Conservation (phyloP, 2,329 filamentous ascomycete genomes). For the Aspergillus costaricaensis region DNA sequence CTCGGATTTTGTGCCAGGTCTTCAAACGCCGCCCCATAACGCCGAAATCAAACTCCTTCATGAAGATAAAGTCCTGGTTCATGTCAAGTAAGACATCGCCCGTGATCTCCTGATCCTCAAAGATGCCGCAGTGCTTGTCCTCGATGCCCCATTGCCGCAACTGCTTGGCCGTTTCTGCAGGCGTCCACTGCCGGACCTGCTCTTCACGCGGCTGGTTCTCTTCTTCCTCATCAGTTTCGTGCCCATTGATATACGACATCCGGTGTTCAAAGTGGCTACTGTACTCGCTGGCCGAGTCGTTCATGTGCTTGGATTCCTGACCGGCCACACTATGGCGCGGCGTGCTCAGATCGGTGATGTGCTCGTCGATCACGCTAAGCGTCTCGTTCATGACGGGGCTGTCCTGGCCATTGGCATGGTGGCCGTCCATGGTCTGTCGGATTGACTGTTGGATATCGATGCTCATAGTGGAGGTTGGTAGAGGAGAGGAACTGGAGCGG, state of each 20-base stretch:
- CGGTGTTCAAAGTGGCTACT: slow-evolving; percentile 75
- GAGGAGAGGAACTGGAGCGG: slow-evolving; percentile 39
- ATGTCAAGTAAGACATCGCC: slow-evolving; percentile 91
- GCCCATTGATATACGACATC: slow-evolving; percentile 87
- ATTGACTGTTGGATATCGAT: slow-evolving; percentile 48
- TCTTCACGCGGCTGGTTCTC: slow-evolving; percentile 66
- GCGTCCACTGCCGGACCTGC: slow-evolving; percentile 78
- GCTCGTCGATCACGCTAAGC: slow-evolving; percentile 92
- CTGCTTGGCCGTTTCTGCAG: slow-evolving; percentile 83
- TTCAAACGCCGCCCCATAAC: slow-evolving; percentile 86
- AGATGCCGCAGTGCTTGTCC: slow-evolving; percentile 87
- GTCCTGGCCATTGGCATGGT: slow-evolving; percentile 53
- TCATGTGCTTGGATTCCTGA: slow-evolving; percentile 58
- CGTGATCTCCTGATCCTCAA: slow-evolving; percentile 91
- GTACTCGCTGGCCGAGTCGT: slow-evolving; percentile 87
- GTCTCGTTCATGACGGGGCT: slow-evolving; percentile 91
- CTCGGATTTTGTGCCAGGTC: slow-evolving; percentile 96
- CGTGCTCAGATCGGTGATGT: slow-evolving; percentile 82
- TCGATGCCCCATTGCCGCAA: slow-evolving; percentile 84
- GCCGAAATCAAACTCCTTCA: slow-evolving; percentile 92
- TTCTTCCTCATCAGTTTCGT: slow-evolving; percentile 94
- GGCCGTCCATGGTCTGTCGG: slow-evolving; percentile 50
- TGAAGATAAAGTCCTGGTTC: slow-evolving; percentile 92
- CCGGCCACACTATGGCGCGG: slow-evolving; percentile 55
- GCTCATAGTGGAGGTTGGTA: slow-evolving; percentile 38